phyloP scores from a whole-genome alignment of 495 filamentous ascomycete genomes.

The Aspergillus leporis region DNA sequence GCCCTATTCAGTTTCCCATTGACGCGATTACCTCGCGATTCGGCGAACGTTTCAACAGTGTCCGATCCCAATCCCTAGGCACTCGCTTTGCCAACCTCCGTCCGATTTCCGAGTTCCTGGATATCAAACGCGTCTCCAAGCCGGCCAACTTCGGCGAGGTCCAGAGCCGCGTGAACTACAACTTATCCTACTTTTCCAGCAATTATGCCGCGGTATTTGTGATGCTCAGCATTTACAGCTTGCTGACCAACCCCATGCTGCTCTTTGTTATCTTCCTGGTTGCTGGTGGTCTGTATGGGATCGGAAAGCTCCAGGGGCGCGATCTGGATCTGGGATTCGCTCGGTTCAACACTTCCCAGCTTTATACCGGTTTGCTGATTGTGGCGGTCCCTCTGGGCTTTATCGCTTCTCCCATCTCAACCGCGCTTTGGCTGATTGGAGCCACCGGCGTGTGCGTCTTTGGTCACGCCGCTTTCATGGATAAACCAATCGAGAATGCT shows the following conservation, averaged over 20 bases:
- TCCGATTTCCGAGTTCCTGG: constrained; percentile 90
- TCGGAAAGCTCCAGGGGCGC: constrained; percentile 80
- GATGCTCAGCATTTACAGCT: constrained; percentile 92
- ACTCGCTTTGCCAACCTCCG: constrained; percentile 89
- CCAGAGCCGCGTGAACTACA: constrained; percentile 96
- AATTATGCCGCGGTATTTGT: constrained; percentile 94
- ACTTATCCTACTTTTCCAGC: constrained; percentile 94
- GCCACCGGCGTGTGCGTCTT: constrained; percentile 88
- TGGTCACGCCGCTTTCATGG: constrained; percentile 93
- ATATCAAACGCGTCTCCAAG: constrained; percentile 93
- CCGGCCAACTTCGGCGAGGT: constrained; percentile 86
- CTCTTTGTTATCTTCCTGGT: constrained; percentile 92
- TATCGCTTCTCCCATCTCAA: constrained; percentile 75
- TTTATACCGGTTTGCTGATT: constrained; percentile 85
- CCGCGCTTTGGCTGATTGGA: constrained; percentile 91
- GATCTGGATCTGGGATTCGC: constrained; percentile 84
- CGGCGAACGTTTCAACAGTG: constrained; percentile 70
- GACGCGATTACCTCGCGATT: constrained; percentile 89
- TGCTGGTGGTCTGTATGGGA: constrained; percentile 80
- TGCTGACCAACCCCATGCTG: constrained; percentile 79
- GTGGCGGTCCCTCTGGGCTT: constrained; percentile 81
- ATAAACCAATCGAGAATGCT: constrained; percentile 99
- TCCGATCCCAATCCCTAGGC: constrained; percentile 73
- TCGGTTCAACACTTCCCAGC: constrained; percentile 84
- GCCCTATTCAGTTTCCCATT: constrained; percentile 85